phyloP scores from a whole-genome alignment of 345 rosid genomes.

The Combretum micranthum region DNA sequence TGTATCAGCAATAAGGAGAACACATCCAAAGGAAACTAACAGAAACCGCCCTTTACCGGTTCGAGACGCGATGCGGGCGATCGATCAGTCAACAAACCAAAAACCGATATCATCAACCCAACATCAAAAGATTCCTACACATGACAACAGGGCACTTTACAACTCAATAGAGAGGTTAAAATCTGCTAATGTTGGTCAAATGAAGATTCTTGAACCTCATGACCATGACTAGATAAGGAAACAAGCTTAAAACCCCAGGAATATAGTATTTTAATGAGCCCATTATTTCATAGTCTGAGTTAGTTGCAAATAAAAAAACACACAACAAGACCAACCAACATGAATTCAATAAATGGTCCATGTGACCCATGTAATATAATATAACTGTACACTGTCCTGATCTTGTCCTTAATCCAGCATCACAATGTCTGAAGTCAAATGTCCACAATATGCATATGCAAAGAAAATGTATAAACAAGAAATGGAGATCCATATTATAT shows the following conservation, averaged over 20 bases:
- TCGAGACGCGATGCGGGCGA: slow-evolving; percentile 21
- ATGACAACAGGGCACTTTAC: slow-evolving; percentile 23
- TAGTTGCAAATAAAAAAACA: slow-evolving; percentile 31
- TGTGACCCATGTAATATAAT: slow-evolving; percentile 62
- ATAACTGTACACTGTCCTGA: slow-evolving; percentile 46
- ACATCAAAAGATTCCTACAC: slow-evolving; percentile 36
- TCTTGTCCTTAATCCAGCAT: slow-evolving; percentile 29
- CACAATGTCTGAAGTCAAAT: slow-evolving; percentile 26
- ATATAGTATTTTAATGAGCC: slow-evolving; percentile 25
- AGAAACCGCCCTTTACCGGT: slow-evolving; percentile 24
- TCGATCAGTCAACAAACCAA: slow-evolving; percentile 25
- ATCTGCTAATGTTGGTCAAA: slow-evolving; percentile 44
- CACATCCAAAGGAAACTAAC: slow-evolving; percentile 19
- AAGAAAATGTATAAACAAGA: not conserved
- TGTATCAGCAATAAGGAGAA: slow-evolving; percentile 31
- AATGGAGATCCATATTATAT: no score
- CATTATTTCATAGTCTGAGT: slow-evolving; percentile 21
- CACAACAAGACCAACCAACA: slow-evolving; percentile 26
- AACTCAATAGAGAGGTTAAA: slow-evolving; percentile 24
- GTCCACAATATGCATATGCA: slow-evolving; percentile 11
- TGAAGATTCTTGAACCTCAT: slow-evolving; percentile 23
- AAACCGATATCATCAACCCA: slow-evolving; percentile 5
- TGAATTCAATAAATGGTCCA: slow-evolving; percentile 39
- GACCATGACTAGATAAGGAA: slow-evolving; percentile 22
- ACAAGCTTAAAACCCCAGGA: slow-evolving; percentile 44